Evolutionary conservation across 306 rosid genomes (phyloP), one percentile per base, ranked within the genome.

Genomic region (Cajanus cajan): DNA sequence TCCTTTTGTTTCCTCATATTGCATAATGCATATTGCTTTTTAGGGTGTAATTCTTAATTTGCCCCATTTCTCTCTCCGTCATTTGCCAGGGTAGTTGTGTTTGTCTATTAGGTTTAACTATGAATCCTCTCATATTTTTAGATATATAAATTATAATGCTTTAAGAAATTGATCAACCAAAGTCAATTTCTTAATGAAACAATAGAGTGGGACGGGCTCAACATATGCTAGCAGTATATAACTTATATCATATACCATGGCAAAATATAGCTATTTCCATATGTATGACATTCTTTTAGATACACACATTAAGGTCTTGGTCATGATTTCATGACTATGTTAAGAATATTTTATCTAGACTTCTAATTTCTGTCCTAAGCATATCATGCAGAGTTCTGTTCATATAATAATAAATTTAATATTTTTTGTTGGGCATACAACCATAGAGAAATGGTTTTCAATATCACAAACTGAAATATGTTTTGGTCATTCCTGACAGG

Each of bases 401-500:
- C 31, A 39, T 68, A 45, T 62, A 50, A 62, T 70, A 50, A 52
- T 69, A 8, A 68, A 59, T 7, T 43, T 71, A n/a, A 62, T 65
- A 24, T 57, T 79, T 72, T 15, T 11, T 8, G 78, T 73, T 63
- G 7, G 44, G 48, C 48, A 18, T 22, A 22, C 22, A 11, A 25
- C 41, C 39, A 31, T 39, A 1, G 52, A 25, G 5, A 28, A 28
- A 11, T 65, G 74, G 43, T 31, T 78, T 70, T 69, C 4, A 55
- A 31, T 52, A 40, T 78, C 39, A 57, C 31, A 21, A 64, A 34
- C 18, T 79, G 41, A 78, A 71, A 64, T 39, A 55, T 69, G 45
- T 61, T 44, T 41, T 81, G 63, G 21, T 51, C 63, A 62, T 75
- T 82, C 76, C 19, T 87, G 77, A 77, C 94, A 95, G 98, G 94